Base-by-base conservation (phyloP, 140 eudicot genomes). In the Anethum foeniculum region DNA sequence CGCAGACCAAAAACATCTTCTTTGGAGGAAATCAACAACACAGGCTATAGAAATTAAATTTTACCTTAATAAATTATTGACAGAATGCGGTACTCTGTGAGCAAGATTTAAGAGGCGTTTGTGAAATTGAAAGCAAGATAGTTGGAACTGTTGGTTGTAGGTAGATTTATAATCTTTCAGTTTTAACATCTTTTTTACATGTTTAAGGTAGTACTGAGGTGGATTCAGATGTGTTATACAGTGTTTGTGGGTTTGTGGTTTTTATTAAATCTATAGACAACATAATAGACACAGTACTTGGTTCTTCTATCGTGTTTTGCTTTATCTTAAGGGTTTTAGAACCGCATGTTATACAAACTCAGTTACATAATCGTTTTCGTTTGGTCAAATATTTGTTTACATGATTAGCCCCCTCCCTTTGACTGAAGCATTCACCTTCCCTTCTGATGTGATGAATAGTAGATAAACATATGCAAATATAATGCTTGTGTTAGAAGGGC, bases 11-110 rank as follows among this genome's bases (percentile, higher is more conserved):
- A 39, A 47, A 44, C 49, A 76, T 28, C 73, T 27, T 38, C 67
- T 75, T 84, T 77, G 76, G 64, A 77, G 6, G 62, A 56, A 38
- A 39, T 32, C 74, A 32, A 54, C 77, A 52, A 27, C 81, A 36
- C n/a, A 71, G 82, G 81, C 54, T 52, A 84, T 64, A 65, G 6
- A 58, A 75, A 67, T 21, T 54, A 51, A 10, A 32, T 36, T 67
- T 39, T n/a, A 28, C 74, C 73, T 2, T 76, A 80, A 84, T 74
- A 68, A 68, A 14, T 41, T 65, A 38, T 67, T 67, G 51, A 28
- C 58, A 67, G 74, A 34, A 65, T 71, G 81, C 34, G 56, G 58
- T 49, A 41, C 46, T 62, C 41, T 32, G 56, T 38, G 21, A 49
- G 81, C 25, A 62, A 62, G n/a, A 15, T 12, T 65, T 13, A 28